Evolutionary conservation across 176 grass and related monocot genomes (phyloP), one percentile per base, ranked within the genome.

Genomic region (Canna indica): DNA sequence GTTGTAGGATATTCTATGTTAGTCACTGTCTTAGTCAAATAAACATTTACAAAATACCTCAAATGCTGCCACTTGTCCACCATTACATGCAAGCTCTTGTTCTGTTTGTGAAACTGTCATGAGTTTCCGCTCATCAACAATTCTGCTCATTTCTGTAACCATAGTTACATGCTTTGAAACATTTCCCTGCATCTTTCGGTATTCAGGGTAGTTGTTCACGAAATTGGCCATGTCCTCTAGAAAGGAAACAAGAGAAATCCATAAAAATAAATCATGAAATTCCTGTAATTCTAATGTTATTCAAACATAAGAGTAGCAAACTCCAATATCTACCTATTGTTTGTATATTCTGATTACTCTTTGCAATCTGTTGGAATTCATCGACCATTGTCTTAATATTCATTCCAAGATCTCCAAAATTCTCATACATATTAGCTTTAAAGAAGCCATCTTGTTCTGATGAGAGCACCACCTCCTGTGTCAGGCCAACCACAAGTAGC

Each of bases 311-410:
- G 42, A 77, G 45, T 41, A 58, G 14, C 56, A 76, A 41, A 11
- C 28, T 46, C 47, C 34, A 36, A 48, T 31, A 8, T 20, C 48
- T 87, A 97, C 94, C 89, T 81, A 97, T 85, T 35, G 88, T 90
- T 77, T 97, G 94, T 34, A 97, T 84, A 64, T 92, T 92, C 79
- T 90, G 86, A 84, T 88, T 97, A 82, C 75, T 90, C 78, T 97
- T 92, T n/a, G 94, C 85, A 81, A 97, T 88, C 75, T 97, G 89
- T 74, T 97, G 94, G 64, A 97, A 97, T 72, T 97, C 94, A 87
- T 92, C 89, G 41, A 97, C 89, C 94, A 97, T 97, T 83, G 86
- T 90, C 83, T 97, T 97, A 58, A 97, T 89, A 81, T 97, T 97
- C 94, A 97, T 97, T 76, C 93, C 93, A 34, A 97, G 86, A 82